Conservation (phyloP, 73 alveolate genomes). For the Tetrahymena borealis region DNA sequence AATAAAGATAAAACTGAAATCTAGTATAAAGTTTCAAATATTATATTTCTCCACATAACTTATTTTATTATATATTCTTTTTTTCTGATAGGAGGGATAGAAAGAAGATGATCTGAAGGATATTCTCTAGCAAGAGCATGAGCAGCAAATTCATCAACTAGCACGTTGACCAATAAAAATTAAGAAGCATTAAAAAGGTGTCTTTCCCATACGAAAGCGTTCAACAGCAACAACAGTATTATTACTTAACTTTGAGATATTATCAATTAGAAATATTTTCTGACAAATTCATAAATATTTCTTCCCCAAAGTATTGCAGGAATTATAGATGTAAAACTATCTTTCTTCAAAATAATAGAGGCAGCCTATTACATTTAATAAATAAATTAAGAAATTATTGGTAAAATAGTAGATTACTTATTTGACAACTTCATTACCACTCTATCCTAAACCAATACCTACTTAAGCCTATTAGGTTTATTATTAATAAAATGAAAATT, state of each 20-base stretch:
- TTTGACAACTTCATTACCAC: background rate
- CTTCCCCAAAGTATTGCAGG: background rate
- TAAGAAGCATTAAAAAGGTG: background rate
- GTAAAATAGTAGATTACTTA: background rate
- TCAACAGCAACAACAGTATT: background rate
- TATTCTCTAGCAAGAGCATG: background rate
- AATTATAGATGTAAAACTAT: background rate
- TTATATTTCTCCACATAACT: background rate
- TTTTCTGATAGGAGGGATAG: background rate
- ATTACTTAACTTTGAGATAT: background rate
- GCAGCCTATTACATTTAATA: background rate
- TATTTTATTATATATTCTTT: background rate
- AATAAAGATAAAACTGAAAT: background rate
- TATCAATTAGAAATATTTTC: background rate
- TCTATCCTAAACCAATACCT: background rate
- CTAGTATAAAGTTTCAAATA: background rate
- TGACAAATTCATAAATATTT: background rate
- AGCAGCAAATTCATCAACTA: background rate
- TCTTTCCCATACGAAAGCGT: background rate
- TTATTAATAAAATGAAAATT: background rate
- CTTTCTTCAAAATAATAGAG: background rate
- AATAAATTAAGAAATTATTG: background rate
- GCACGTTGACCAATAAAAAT: background rate
- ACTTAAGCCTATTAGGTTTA: background rate
- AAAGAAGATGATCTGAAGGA: background rate